Evolutionary conservation across 192 early-diverging fungal species (phyloP).

Genomic region (Coemansia guatemalensis): DNA sequence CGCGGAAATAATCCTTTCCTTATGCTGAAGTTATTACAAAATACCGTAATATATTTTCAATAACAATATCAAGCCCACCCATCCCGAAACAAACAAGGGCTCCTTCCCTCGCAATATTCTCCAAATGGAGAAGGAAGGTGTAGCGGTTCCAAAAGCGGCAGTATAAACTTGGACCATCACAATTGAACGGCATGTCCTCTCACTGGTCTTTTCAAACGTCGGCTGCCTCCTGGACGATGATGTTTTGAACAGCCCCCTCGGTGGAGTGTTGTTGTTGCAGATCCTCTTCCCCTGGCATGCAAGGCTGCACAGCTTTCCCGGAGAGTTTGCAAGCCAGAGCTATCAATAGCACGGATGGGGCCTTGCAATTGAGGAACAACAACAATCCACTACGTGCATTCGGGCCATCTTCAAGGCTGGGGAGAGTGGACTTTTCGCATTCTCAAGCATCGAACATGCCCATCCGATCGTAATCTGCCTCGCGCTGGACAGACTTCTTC

Average conservation of each 20-base stretch:
- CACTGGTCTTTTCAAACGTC: not conserved
- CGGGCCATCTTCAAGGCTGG: not conserved
- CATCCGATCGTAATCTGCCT: not conserved
- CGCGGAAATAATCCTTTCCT: too few relatives aligned
- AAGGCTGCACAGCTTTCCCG: not conserved
- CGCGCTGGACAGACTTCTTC: not conserved
- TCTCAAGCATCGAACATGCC: not conserved
- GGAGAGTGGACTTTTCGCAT: not conserved
- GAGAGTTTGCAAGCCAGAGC: not conserved
- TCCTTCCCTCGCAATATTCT: not conserved
- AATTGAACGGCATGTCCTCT: not conserved
- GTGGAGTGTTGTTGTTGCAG: not conserved
- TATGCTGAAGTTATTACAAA: too few relatives aligned
- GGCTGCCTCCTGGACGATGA: too few relatives aligned
- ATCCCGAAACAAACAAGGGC: not conserved
- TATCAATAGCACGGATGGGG: not conserved
- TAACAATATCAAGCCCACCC: not conserved
- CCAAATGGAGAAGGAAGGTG: not conserved
- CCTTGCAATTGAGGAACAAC: not conserved
- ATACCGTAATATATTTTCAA: not conserved
- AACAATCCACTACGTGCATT: not conserved
- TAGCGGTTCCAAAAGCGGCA: not conserved
- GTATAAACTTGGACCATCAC: not conserved
- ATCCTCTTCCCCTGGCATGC: not conserved
- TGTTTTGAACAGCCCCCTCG: not conserved